phyloP scores from a whole-genome alignment of 2,329 filamentous ascomycete genomes.

The Xylariaceae sp. region DNA sequence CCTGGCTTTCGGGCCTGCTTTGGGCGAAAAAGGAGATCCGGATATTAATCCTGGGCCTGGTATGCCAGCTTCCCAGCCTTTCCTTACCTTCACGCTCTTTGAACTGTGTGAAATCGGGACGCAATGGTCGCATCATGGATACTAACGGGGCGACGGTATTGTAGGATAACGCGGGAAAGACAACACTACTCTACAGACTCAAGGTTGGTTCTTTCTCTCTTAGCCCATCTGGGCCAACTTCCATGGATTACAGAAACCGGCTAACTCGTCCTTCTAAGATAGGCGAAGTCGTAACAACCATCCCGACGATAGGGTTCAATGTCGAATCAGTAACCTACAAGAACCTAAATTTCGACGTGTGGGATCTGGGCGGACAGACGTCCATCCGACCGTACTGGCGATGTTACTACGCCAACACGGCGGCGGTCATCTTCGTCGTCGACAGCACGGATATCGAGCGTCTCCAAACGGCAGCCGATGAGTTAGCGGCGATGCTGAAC shows the following conservation, averaged over 20 bases:
- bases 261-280: slow-evolving; percentile 53
- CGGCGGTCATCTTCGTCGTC: slow-evolving; percentile 97
- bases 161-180: slow-evolving; percentile 97
- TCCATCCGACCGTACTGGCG: slow-evolving; percentile 98
- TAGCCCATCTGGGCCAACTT: too few relatives aligned
- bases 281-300: slow-evolving; percentile 96
- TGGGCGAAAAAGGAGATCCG: slow-evolving; percentile 97
- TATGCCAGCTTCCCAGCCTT: slow-evolving; percentile 40
- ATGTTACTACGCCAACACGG: slow-evolving; percentile 98
- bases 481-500: slow-evolving; percentile 90
- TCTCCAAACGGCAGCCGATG: slow-evolving; percentile 84
- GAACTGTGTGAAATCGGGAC: too few relatives aligned
- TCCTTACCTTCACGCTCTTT: too few relatives aligned
- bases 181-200: slow-evolving; percentile 89
- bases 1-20: slow-evolving; percentile 66
- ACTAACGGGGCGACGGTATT: slow-evolving; percentile 13
- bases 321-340: slow-evolving; percentile 98
- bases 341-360: slow-evolving; percentile 98
- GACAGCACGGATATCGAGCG: slow-evolving; percentile 97
- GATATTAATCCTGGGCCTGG: slow-evolving; percentile 89
- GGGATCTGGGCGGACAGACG: slow-evolving; percentile 98
- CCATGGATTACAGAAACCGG: too few relatives aligned
- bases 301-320: slow-evolving; percentile 98
- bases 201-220: slow-evolving; percentile 55
- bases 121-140: too few relatives aligned